Percentiles rank a stretch among this genome's conserved stretches.
phyloP scores from a whole-genome alignment of 2,329 filamentous ascomycete genomes.

The Dactylonectria estremocensis region DNA sequence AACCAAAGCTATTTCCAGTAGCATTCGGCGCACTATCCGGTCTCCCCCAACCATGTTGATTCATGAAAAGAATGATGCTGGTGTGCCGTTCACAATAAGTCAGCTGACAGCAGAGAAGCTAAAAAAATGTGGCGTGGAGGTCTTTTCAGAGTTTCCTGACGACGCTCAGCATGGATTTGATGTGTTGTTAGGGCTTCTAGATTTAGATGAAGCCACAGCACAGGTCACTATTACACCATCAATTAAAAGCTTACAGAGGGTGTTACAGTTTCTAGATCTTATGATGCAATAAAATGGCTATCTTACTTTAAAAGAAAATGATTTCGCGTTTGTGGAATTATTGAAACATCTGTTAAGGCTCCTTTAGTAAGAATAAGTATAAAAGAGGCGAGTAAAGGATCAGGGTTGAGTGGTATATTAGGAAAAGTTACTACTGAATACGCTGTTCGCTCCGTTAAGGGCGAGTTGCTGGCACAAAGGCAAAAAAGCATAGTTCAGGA shows the following conservation, averaged over 20 bases:
- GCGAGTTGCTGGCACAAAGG: too few species aligned
- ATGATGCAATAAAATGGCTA: neutral
- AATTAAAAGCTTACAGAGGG: conserved; percentile 29
- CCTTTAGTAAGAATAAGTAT: too few species aligned
- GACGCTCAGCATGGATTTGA: conserved; percentile 44
- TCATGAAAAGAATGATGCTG: conserved; percentile 40
- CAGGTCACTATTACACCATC: neutral
- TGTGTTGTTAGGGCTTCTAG: conserved; percentile 20
- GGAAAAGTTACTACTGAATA: too few species aligned
- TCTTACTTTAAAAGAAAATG: too few species aligned
- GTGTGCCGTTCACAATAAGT: conserved; percentile 36
- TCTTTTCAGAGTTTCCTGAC: conserved; percentile 34
- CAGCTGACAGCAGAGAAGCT: conserved; percentile 36
- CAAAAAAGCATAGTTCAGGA: too few species aligned
- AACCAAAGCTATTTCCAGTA: conserved; percentile 37
- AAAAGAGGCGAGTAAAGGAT: too few species aligned
- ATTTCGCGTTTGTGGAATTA: too few species aligned
- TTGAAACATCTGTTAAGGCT: too few species aligned
- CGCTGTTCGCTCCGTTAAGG: too few species aligned
- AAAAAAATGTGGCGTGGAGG: conserved; percentile 18
- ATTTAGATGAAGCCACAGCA: conserved; percentile 34
- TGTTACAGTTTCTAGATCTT: conserved; percentile 32
- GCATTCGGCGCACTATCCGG: conserved; percentile 22
- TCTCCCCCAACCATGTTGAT: conserved; percentile 35
- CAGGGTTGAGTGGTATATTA: too few species aligned